phyloP scores from a whole-genome alignment of 371 early-diverging fungal genomes.

The Phascolomyces articulosus region DNA sequence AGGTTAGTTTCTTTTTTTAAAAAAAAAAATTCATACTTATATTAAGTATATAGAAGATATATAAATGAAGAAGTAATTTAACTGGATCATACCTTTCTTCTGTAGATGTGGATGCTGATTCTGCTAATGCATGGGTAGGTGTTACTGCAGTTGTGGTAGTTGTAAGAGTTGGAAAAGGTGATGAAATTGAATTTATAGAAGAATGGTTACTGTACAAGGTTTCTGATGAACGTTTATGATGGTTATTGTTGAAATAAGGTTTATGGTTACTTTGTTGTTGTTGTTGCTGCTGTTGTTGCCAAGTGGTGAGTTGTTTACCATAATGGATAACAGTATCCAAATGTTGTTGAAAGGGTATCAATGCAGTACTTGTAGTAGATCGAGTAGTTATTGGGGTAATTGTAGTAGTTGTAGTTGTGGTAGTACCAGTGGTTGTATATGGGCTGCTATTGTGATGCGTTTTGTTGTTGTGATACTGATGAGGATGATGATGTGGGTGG shows the following conservation, averaged over 20 bases:
- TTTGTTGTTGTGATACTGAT: too few species aligned
- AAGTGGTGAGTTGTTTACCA: slow-evolving; percentile 17
- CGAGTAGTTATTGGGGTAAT: neutral
- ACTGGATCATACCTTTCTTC: slow-evolving; percentile 18
- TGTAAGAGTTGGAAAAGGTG: neutral
- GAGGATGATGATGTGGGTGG: too few species aligned
- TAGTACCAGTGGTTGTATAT: too few species aligned
- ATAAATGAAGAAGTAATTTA: neutral
- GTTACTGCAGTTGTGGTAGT: neutral
- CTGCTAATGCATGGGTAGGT: neutral
- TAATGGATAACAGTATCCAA: slow-evolving; percentile 16
- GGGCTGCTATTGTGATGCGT: too few species aligned
- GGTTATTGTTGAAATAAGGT: neutral
- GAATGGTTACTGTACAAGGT: neutral
- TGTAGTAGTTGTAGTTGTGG: neutral
- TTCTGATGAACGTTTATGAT: neutral
- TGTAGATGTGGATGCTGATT: neutral
- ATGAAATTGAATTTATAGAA: neutral
- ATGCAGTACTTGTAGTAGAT: neutral
- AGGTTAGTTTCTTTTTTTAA: neutral
- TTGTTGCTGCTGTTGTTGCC: slow-evolving; percentile 8
- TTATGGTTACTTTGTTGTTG: neutral
- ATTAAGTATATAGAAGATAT: too few species aligned
- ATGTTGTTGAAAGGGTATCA: slow-evolving; percentile 2
- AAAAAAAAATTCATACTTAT: neutral